Conservation (phyloP, 2,329 filamentous ascomycete genomes). For the Aspergillus flavus region DNA sequence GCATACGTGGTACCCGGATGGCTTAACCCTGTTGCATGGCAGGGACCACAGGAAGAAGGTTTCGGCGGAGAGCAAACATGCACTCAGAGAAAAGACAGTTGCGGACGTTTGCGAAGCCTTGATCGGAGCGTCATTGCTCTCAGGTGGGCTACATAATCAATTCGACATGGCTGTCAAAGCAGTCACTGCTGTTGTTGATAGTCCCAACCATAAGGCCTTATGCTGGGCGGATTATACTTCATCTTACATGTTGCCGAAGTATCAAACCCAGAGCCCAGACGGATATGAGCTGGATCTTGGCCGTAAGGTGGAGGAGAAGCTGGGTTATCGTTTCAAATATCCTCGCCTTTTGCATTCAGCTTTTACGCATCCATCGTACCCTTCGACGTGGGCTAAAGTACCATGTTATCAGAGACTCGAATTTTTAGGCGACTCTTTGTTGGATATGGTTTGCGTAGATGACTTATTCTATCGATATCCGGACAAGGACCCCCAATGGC, state of each 20-base stretch:
- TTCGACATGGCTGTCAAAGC: slow-evolving; percentile 65
- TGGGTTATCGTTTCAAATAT: slow-evolving; percentile 70
- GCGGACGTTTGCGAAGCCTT: slow-evolving; percentile 94
- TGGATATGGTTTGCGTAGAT: slow-evolving; percentile 84
- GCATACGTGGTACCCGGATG: slow-evolving; percentile 85
- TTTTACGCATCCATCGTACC: slow-evolving; percentile 85
- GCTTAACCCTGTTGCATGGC: slow-evolving; percentile 71
- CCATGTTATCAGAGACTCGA: slow-evolving; percentile 90
- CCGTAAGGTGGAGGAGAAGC: slow-evolving; percentile 60
- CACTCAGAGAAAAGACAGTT: slow-evolving; percentile 82
- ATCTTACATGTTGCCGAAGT: slow-evolving; percentile 69
- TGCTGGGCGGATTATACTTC: slow-evolving; percentile 73
- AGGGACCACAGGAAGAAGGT: slow-evolving; percentile 61
- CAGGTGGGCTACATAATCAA: slow-evolving; percentile 51
- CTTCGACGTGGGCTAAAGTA: slow-evolving; percentile 72
- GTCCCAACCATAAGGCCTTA: slow-evolving; percentile 68
- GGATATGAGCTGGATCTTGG: slow-evolving; percentile 71
- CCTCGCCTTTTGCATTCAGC: slow-evolving; percentile 79
- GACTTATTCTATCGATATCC: slow-evolving; percentile 78
- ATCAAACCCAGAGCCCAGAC: slow-evolving; percentile 65
- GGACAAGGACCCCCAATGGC: slow-evolving; percentile 85
- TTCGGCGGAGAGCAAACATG: slow-evolving; percentile 55
- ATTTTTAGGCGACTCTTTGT: slow-evolving; percentile 85
- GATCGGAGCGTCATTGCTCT: slow-evolving; percentile 79
- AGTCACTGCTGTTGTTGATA: slow-evolving; percentile 63